Percentiles rank a stretch among this genome's conserved stretches.
Evolutionary conservation across 2,329 filamentous ascomycete genomes (phyloP).

Genomic region (Curvularia lunata): DNA sequence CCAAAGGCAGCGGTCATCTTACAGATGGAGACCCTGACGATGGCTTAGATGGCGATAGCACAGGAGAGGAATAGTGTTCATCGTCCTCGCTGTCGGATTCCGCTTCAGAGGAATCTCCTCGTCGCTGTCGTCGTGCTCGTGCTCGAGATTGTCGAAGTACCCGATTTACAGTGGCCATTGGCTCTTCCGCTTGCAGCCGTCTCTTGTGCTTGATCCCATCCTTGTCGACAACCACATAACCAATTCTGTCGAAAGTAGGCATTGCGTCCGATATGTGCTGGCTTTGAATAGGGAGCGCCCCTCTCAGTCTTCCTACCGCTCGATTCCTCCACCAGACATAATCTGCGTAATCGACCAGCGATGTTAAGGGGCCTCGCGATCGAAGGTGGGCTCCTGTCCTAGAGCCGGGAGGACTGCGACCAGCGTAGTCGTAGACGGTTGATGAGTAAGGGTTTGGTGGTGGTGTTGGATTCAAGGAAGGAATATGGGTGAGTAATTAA

Average conservation of each 20-base stretch:
- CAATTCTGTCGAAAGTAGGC: conserved; percentile 35
- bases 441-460: conserved; percentile 22
- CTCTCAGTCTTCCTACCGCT: conserved; percentile 47
- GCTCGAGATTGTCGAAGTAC: conserved; percentile 23
- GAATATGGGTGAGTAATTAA: conserved; percentile 44
- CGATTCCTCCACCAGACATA: conserved; percentile 40
- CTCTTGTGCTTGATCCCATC: conserved; percentile 23
- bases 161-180: conserved; percentile 29
- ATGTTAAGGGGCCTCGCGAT: conserved; percentile 20
- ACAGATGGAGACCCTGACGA: conserved; percentile 29
- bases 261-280: conserved; percentile 35
- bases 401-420: conserved; percentile 46
- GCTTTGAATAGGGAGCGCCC: conserved; percentile 33
- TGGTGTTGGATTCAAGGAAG: conserved; percentile 34
- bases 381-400: conserved; percentile 33
- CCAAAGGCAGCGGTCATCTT: conserved; percentile 11
- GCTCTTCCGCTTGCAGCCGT: conserved; percentile 18
- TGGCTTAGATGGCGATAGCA: background rate
- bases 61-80: background rate
- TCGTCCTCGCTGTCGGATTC: conserved; percentile 17
- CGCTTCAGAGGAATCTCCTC: conserved; percentile 8
- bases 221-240: conserved; percentile 41
- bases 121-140: conserved; percentile 23
- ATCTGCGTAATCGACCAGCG: conserved; percentile 40
- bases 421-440: conserved; percentile 21